Conservation (phyloP, 345 rosid species). For the Syzygium oleosum region DNA sequence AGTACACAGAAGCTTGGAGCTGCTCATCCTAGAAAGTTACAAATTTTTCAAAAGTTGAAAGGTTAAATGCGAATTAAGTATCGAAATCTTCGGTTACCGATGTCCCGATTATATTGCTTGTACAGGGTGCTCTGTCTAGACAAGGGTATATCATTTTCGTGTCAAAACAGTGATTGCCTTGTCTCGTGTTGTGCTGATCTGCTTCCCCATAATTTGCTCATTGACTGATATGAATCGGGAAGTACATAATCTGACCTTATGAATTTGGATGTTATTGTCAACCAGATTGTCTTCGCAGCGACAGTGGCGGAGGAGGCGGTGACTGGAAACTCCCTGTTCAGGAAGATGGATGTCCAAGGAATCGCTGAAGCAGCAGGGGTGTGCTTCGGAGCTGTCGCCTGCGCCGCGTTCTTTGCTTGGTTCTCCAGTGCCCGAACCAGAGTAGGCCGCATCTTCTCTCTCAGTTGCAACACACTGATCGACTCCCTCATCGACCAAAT, state of each 20-base stretch:
- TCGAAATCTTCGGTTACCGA: not conserved
- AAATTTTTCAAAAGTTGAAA: not conserved
- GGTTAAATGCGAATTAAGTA: not conserved
- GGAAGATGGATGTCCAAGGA: slow-evolving; percentile 73
- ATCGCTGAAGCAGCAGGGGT: slow-evolving; percentile 57
- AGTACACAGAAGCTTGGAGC: not conserved
- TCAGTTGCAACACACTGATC: slow-evolving; percentile 66
- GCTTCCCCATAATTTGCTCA: not conserved
- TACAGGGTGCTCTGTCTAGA: not conserved
- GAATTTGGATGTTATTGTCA: not conserved
- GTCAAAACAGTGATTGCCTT: not conserved
- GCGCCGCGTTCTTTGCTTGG: slow-evolving; percentile 73
- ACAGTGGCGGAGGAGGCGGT: slow-evolving; percentile 56
- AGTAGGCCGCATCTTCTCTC: slow-evolving; percentile 60
- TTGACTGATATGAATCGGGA: not conserved
- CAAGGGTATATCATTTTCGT: not conserved
- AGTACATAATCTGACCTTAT: not conserved
- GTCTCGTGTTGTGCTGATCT: not conserved
- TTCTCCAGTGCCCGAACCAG: slow-evolving; percentile 66
- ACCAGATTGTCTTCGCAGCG: slow-evolving; percentile 79
- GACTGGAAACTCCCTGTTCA: slow-evolving; percentile 73
- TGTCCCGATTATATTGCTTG: not conserved
- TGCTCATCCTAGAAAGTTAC: not conserved
- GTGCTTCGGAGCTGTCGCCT: slow-evolving; percentile 57
- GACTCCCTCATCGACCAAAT: slow-evolving; percentile 84